phyloP scores from a whole-genome alignment of 768 basidiomycete genomes.

The Auricularia auricula-judae region DNA sequence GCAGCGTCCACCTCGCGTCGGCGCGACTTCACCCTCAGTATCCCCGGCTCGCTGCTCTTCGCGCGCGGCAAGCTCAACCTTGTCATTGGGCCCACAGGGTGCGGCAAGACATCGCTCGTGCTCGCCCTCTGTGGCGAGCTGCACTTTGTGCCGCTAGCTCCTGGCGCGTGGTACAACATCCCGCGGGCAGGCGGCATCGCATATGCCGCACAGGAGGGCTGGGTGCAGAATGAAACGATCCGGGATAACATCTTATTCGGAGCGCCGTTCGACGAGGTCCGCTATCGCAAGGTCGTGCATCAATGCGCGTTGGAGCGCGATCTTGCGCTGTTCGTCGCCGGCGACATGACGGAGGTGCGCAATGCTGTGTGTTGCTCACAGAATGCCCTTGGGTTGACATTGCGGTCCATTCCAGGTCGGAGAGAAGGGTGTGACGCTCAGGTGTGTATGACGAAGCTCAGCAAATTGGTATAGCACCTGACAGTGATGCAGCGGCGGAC shows the following conservation, averaged over 20 bases:
- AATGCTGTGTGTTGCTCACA: slow-evolving; percentile 3
- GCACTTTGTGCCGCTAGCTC: slow-evolving; percentile 17
- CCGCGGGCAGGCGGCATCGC: slow-evolving; percentile 8
- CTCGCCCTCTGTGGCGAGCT: slow-evolving; percentile 23
- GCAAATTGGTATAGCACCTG: neutral
- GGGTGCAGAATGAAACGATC: slow-evolving; percentile 11
- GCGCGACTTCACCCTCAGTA: slow-evolving; percentile 5
- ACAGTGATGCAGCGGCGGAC: slow-evolving; percentile 31
- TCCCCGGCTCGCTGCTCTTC: slow-evolving; percentile 4
- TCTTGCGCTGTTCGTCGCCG: slow-evolving; percentile 39
- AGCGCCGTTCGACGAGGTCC: slow-evolving; percentile 26
- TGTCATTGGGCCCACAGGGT: slow-evolving; percentile 21
- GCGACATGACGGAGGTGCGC: slow-evolving; percentile 46
- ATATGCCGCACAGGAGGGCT: slow-evolving; percentile 10
- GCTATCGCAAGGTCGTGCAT: slow-evolving; percentile 30
- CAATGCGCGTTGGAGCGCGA: slow-evolving; percentile 34
- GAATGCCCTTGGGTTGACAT: neutral
- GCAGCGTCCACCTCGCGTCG: neutral
- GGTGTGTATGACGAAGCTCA: slow-evolving; percentile 12
- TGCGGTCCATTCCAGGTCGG: slow-evolving; percentile 28
- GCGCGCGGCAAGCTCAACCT: slow-evolving; percentile 14
- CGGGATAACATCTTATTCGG: slow-evolving; percentile 39
- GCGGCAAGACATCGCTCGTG: slow-evolving; percentile 22
- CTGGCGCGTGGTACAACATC: slow-evolving; percentile 1
- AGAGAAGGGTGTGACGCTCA: slow-evolving; percentile 53